A percentile compares a stretch with the other conserved stretches of the same genome.
Conservation (phyloP, 31 red algal genomes). For the Bonnemaisonia californica region DNA sequence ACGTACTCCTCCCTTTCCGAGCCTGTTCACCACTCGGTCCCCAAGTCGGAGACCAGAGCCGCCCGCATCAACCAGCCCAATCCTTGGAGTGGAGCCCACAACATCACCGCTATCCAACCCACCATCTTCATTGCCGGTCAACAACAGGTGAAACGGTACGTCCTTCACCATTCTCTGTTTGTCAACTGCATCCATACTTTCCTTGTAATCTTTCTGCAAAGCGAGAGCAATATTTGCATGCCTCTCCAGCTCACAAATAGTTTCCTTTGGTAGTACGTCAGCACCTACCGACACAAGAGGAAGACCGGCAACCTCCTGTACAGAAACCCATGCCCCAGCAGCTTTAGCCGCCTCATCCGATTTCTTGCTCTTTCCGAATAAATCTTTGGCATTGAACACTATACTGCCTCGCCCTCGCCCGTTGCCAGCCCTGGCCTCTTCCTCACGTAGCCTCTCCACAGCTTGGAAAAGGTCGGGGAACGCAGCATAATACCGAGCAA, state of each 20-base stretch:
- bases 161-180: conserved; percentile 5
- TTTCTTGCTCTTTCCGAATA: conserved; percentile 22
- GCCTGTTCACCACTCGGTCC: conserved; percentile 86
- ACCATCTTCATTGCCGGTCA: conserved; percentile 49
- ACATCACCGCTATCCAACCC: neutral
- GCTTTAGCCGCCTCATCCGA: conserved; percentile 40
- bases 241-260: conserved; percentile 48
- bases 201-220: conserved; percentile 46
- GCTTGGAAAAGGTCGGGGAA: conserved; percentile 69
- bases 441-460: conserved; percentile 18
- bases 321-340: conserved; percentile 59
- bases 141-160: conserved; percentile 15
- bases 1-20: conserved; percentile 62
- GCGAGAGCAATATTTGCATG: conserved; percentile 38
- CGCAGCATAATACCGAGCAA: conserved; percentile 39
- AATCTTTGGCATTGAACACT: conserved; percentile 42
- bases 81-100: neutral
- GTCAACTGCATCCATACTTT: conserved; percentile 1
- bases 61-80: conserved; percentile 36
- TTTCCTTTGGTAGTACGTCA: conserved; percentile 31
- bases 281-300: conserved; percentile 50
- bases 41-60: conserved; percentile 52
- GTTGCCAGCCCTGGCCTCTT: conserved; percentile 2
- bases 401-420: conserved; percentile 20
- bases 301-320: conserved; percentile 58